Evolutionary conservation across 1,284 basidiomycete species (phyloP).

Genomic region (Cerrena zonata): DNA sequence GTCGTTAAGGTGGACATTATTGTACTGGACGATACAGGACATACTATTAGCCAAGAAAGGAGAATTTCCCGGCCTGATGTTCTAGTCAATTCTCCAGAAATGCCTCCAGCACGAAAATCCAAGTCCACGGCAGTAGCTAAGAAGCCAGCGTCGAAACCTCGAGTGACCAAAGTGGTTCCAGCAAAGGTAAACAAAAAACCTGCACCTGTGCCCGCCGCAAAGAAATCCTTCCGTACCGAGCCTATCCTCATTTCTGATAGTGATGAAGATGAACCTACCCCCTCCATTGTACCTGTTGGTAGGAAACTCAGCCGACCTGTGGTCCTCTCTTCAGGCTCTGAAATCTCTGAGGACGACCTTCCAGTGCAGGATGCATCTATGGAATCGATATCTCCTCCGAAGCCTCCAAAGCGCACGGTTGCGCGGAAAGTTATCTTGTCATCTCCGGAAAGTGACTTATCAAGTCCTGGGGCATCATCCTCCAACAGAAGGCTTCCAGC

Average conservation of each 20-base stretch:
- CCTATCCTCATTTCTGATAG: conserved; percentile 18
- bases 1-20: conserved; percentile 62
- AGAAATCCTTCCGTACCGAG: neutral
- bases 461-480: too few relatives aligned
- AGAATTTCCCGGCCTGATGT: conserved; percentile 28
- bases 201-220: neutral
- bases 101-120: neutral
- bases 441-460: conserved; percentile 2
- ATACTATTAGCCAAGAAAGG: conserved; percentile 48
- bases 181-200: neutral
- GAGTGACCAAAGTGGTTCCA: neutral
- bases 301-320: conserved; percentile 22
- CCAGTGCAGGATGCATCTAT: neutral
- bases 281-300: conserved; percentile 14
- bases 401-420: neutral
- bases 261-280: conserved; percentile 20
- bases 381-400: conserved; percentile 1
- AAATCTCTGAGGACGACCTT: conserved; percentile 16
- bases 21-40: conserved; percentile 54
- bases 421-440: conserved; percentile 1
- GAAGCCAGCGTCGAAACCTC: neutral
- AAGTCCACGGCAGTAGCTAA: neutral
- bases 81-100: conserved; percentile 20
- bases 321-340: conserved; percentile 40
- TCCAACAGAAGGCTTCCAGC: too few relatives aligned